A percentile compares a stretch with the other conserved stretches of the same genome.
Evolutionary conservation across 305 asterid species (phyloP).

Genomic region (Solanum aculeatissimum): DNA sequence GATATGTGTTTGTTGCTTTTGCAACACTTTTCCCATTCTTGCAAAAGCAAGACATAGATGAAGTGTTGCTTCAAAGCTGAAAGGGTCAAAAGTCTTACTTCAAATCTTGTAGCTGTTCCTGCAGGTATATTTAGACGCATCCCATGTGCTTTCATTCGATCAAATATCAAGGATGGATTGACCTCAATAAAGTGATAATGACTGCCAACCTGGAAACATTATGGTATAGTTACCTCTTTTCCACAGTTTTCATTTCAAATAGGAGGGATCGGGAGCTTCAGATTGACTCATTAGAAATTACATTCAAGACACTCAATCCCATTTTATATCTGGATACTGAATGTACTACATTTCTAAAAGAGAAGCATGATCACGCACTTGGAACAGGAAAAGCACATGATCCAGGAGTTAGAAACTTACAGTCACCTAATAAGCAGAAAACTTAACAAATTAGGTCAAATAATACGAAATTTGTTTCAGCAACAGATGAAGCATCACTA

Average conservation of each 20-base stretch:
- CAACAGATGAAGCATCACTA: neutral
- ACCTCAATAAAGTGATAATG: slow-evolving; percentile 92
- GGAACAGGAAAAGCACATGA: neutral
- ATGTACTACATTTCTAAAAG: neutral
- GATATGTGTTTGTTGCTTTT: neutral
- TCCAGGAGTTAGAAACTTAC: neutral
- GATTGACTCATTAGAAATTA: neutral
- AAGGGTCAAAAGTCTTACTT: slow-evolving; percentile 39
- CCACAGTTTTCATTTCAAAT: neutral
- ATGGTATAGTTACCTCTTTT: neutral
- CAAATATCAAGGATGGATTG: slow-evolving; percentile 69
- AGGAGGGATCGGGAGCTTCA: neutral
- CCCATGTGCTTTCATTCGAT: slow-evolving; percentile 63
- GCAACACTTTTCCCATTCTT: neutral
- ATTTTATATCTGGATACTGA: neutral
- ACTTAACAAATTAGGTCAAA: neutral
- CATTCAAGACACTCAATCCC: neutral
- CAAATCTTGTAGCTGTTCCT: slow-evolving; percentile 90
- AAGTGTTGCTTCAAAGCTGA: slow-evolving; percentile 6
- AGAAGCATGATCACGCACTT: neutral
- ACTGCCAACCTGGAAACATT: slow-evolving; percentile 74
- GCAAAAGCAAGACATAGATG: neutral
- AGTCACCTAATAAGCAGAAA: neutral
- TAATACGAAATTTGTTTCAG: neutral
- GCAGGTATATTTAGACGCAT: slow-evolving; percentile 88